Conservation (phyloP, 192 early-diverging fungal species). For the Podila clonocystis region DNA sequence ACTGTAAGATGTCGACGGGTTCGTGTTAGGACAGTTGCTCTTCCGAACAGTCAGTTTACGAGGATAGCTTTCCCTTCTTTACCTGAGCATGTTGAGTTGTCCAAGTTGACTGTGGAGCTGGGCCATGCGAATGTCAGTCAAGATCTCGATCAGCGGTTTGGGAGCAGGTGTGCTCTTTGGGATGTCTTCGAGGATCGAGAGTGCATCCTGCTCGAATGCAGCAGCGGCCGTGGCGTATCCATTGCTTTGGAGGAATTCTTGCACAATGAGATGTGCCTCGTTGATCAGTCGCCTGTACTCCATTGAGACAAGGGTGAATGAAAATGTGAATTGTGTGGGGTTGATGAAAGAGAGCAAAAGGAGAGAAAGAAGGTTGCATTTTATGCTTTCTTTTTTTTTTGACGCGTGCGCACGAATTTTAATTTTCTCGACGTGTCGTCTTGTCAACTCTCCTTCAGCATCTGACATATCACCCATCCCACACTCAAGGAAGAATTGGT, state of each 20-base stretch:
- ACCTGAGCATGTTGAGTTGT: constrained; percentile 51
- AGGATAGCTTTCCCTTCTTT: not conserved
- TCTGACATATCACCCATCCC: too few relatives aligned
- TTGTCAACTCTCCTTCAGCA: too few relatives aligned
- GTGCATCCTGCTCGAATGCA: constrained; percentile 57
- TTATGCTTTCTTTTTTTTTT: too few relatives aligned
- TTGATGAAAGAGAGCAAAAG: not conserved
- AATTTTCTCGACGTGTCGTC: too few relatives aligned
- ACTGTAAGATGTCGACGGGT: not conserved
- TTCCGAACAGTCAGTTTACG: not conserved
- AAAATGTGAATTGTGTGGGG: not conserved
- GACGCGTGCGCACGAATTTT: too few relatives aligned
- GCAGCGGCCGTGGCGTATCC: constrained; percentile 53
- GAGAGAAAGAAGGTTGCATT: too few relatives aligned
- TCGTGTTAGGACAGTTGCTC: not conserved
- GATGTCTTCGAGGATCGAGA: constrained; percentile 36
- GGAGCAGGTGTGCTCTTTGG: constrained; percentile 37
- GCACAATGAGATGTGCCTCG: constrained; percentile 55
- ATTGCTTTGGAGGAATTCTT: constrained; percentile 53
- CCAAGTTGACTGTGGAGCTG: constrained; percentile 53
- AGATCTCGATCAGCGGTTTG: constrained; percentile 55
- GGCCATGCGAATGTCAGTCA: constrained; percentile 36
- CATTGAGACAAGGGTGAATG: constrained; percentile 9
- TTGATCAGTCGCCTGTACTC: constrained; percentile 29
- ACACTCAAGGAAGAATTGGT: too few relatives aligned